phyloP scores from a whole-genome alignment of 805 yeast genomes.

The Candida maris region DNA sequence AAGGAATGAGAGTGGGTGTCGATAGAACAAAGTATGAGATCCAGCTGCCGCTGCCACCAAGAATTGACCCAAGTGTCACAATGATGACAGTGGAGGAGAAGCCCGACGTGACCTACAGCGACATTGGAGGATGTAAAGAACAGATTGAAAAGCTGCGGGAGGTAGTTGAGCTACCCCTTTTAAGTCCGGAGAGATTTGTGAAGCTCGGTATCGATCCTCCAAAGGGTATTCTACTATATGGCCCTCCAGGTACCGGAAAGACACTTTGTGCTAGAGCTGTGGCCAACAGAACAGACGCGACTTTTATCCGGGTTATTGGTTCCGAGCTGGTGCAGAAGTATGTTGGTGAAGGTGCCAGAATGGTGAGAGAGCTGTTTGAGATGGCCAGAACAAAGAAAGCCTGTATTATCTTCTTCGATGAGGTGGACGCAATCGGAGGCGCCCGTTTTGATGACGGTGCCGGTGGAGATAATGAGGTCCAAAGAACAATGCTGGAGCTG shows the following conservation, averaged over 20 bases:
- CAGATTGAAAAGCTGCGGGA: conserved; percentile 96
- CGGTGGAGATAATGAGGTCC: conserved; percentile 98
- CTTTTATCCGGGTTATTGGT: conserved; percentile 96
- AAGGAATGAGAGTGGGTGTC: conserved; percentile 99
- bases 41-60: conserved; percentile 94
- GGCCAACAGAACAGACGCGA: conserved; percentile 98
- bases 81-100: conserved; percentile 99
- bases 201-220: conserved; percentile 98
- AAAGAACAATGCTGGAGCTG: conserved; percentile 97
- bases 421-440: conserved; percentile 98
- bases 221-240: conserved; percentile 92
- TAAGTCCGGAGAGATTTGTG: conserved; percentile 96
- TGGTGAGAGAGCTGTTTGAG: conserved; percentile 97
- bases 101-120: conserved; percentile 98
- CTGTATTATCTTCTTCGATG: conserved; percentile 96
- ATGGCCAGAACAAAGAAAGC: conserved; percentile 99
- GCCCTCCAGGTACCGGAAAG: conserved; percentile 99
- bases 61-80: conserved; percentile 96
- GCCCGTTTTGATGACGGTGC: conserved; percentile 99
- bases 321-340: conserved; percentile 97
- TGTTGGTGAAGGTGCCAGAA: conserved; percentile 99
- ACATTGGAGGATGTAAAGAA: conserved; percentile 98
- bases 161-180: conserved; percentile 89
- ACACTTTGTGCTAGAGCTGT: conserved; percentile 98
- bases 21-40: conserved; percentile 96